Percentiles rank a stretch among this genome's conserved stretches.
These are phyloP conservation scores for Magnolia officinalis DNA, from an alignment of 164 flowering plant genomes.

Conservation along the genomic window DNA sequence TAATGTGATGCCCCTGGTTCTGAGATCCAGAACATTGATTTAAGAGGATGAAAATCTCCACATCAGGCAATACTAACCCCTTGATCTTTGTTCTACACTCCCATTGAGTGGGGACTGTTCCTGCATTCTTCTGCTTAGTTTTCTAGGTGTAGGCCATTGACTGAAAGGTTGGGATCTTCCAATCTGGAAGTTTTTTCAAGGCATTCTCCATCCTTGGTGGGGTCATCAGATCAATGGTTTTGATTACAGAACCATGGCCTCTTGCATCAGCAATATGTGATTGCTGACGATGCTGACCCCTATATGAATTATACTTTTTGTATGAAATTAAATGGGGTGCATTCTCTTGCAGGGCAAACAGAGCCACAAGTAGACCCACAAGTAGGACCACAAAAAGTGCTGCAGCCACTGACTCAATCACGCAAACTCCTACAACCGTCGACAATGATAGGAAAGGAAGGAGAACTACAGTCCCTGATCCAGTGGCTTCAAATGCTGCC, in stretches of 20 bases:
- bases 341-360: constrained; percentile 29
- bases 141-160: neutral
- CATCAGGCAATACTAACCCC: neutral
- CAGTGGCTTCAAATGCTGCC: neutral
- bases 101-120: neutral
- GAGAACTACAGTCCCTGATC: neutral
- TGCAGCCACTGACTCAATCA: constrained; percentile 21
- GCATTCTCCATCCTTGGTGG: neutral
- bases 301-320: neutral
- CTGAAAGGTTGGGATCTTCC: neutral
- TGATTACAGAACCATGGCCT: neutral
- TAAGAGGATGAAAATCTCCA: too few species aligned
- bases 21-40: neutral
- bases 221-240: neutral
- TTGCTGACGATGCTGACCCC: neutral
- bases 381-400: neutral
- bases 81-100: neutral
- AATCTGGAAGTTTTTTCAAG: neutral
- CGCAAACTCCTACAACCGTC: constrained; percentile 6
- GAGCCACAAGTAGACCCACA: constrained; percentile 5
- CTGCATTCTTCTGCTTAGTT: neutral
- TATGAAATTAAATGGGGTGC: constrained; percentile 11
- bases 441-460: neutral
- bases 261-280: neutral
- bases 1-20: neutral